Base-by-base conservation (phyloP, 2,329 filamentous ascomycete species). In the Hymenoscyphus scutula region DNA sequence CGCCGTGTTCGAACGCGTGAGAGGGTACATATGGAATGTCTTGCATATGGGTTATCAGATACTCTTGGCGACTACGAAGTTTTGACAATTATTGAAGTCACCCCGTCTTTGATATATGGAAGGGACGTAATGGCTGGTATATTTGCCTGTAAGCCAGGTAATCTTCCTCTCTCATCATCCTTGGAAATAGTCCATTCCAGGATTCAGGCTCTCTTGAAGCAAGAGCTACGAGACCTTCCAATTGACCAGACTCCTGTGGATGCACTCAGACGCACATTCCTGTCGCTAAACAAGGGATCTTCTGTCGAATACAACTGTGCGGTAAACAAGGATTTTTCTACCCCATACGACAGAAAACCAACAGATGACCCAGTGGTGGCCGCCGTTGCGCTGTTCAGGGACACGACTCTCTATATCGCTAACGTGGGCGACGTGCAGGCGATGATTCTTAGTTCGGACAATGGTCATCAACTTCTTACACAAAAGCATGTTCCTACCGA, bases 31-130 rank as follows among this genome's bases (percentile, higher is more conserved):
- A 93, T 96, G 19, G 94, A 93, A 1, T 89, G 91, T 37, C 84
- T 99, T 76, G 89, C 92, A 1, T 99, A 99, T 72, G 95, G 95
- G 65, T 97, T 99, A 93, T 95, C 95, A 7, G 95, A 99, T 77
- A 96, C 91, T 15, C 81, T 99, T 17, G 95, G 95, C 48, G 90
- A 87, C 72, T 93, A 94, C 70, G 94, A 99, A 76, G 95, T 99
- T 75, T 79, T 99, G 58, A 98, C 95, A 5, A 97, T 93, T 2
- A 89, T 98, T 64, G 95, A 99, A 74, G 88, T 99, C 77, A 91
- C 98, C 32, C 95, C 95, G 13, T 87, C 91, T 54, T 95, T 97
- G 78, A 91, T 90, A 59, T 92, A 98, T 68, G 89, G 91, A 53
- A 93, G 98, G 75, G 93, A 91, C 53, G 82, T 99, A 1, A 79